Conservation (phyloP, 1,139 yeast genomes). For the Arxiozyma telluris region DNA sequence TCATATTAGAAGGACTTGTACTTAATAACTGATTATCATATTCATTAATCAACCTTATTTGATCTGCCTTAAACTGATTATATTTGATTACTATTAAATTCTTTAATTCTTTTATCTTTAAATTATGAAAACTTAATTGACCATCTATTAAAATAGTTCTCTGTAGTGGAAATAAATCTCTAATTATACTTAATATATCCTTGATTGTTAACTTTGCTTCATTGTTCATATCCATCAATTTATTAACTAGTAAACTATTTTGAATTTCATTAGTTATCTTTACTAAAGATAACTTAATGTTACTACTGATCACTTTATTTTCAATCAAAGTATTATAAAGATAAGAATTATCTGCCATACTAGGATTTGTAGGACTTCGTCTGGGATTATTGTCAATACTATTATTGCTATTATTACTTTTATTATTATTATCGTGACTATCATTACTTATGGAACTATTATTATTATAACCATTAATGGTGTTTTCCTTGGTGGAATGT, state of each 20-base stretch:
- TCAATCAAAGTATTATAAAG: slow-evolving; percentile 1
- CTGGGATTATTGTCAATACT: background rate
- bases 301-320: slow-evolving; percentile 13
- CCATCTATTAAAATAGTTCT: slow-evolving; percentile 26
- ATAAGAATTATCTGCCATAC: background rate
- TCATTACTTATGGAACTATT: too few relatives aligned
- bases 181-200: slow-evolving; percentile 25
- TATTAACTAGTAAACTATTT: slow-evolving; percentile 21
- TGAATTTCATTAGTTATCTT: slow-evolving; percentile 28
- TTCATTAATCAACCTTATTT: slow-evolving; percentile 11
- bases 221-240: slow-evolving; percentile 14
- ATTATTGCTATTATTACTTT: background rate
- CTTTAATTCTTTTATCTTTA: slow-evolving; percentile 22
- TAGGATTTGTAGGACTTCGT: background rate
- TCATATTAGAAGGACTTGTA: slow-evolving; percentile 2
- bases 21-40: slow-evolving; percentile 18
- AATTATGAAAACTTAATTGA: slow-evolving; percentile 26
- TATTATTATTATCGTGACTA: background rate
- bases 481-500: background rate
- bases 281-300: slow-evolving; percentile 24
- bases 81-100: slow-evolving; percentile 15
- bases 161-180: slow-evolving; percentile 25
- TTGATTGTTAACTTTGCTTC: slow-evolving; percentile 21
- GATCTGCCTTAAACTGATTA: slow-evolving; percentile 13
- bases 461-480: background rate